These are phyloP conservation scores for Pseudogymnoascus sp. DNA, from an alignment of 2,329 filamentous ascomycete species.

Conservation along the genomic window DNA sequence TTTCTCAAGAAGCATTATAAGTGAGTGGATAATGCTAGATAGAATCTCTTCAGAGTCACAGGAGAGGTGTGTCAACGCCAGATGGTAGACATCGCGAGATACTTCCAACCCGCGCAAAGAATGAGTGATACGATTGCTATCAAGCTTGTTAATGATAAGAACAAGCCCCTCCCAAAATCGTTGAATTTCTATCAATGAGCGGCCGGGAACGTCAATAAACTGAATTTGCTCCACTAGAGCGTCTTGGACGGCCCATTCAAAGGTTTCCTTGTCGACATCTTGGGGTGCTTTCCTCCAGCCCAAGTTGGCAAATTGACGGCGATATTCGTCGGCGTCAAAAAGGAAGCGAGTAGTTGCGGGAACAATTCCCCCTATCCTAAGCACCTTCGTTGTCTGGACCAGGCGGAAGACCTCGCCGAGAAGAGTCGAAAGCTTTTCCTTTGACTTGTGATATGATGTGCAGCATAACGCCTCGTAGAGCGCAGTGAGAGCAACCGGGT, in stretches of 20 bases:
- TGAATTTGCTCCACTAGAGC: constrained; percentile 60
- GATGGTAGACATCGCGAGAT: constrained; percentile 61
- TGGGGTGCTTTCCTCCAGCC: constrained; percentile 60
- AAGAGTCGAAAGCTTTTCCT: constrained; percentile 20
- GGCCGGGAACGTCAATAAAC: constrained; percentile 38
- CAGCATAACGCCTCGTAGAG: constrained; percentile 87
- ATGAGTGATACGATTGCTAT: constrained; percentile 65
- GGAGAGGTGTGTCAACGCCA: constrained; percentile 48
- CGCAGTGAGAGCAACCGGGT: constrained; percentile 59
- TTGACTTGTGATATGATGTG: constrained; percentile 59
- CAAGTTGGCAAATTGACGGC: constrained; percentile 56
- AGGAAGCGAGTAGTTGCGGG: constrained; percentile 81
- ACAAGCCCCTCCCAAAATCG: constrained; percentile 73
- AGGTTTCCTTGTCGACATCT: constrained; percentile 61
- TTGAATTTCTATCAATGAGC: constrained; percentile 44
- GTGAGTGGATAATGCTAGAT: constrained; percentile 58
- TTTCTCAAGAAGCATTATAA: constrained; percentile 64
- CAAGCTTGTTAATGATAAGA: constrained; percentile 64
- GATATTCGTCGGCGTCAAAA: constrained; percentile 60
- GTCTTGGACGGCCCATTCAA: constrained; percentile 78
- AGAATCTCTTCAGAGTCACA: constrained; percentile 48
- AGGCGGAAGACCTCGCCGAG: constrained; percentile 81
- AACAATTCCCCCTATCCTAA: constrained; percentile 66
- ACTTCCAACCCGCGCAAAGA: constrained; percentile 72
- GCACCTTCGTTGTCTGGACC: constrained; percentile 67